Evolutionary conservation across 1,284 basidiomycete species (phyloP).

Genomic region (Earliella scabrosa): DNA sequence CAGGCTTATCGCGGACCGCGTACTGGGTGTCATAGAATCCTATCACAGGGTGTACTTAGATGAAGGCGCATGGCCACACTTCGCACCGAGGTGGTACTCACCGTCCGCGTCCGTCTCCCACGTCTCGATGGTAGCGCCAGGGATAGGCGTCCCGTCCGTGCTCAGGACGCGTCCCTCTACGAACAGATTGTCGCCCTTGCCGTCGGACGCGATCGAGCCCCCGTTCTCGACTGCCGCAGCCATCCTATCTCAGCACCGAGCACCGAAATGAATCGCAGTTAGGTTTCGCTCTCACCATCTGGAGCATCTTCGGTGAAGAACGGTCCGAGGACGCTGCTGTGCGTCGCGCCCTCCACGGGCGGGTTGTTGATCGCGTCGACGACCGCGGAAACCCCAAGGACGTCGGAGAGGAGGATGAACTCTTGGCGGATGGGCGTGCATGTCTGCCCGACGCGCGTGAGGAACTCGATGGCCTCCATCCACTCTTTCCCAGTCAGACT

Average conservation of each 20-base stretch:
- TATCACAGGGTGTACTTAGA: slow-evolving; percentile 16
- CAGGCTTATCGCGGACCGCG: slow-evolving; percentile 58
- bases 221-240: slow-evolving; percentile 42
- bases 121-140: slow-evolving; percentile 74
- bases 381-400: slow-evolving; percentile 77
- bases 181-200: slow-evolving; percentile 83
- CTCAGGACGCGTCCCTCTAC: slow-evolving; percentile 74
- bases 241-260: slow-evolving; percentile 3
- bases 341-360: slow-evolving; percentile 65
- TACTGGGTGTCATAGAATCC: slow-evolving; percentile 73
- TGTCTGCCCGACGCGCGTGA: slow-evolving; percentile 75
- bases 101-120: slow-evolving; percentile 87
- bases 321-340: slow-evolving; percentile 81
- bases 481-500: slow-evolving; percentile 84
- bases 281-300: slow-evolving; percentile 52
- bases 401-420: slow-evolving; percentile 83
- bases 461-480: slow-evolving; percentile 79
- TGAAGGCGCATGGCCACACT: neutral
- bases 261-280: slow-evolving; percentile 4
- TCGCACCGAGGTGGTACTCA: slow-evolving; percentile 42
- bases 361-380: slow-evolving; percentile 83
- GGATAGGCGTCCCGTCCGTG: slow-evolving; percentile 69
- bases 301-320: slow-evolving; percentile 85
- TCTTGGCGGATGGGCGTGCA: slow-evolving; percentile 80
- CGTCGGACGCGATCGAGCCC: slow-evolving; percentile 67